Evolutionary conservation across 805 yeast species (phyloP), one percentile per base, ranked within the genome.

Genomic region (Vanderwaltozyma tropicalis): DNA sequence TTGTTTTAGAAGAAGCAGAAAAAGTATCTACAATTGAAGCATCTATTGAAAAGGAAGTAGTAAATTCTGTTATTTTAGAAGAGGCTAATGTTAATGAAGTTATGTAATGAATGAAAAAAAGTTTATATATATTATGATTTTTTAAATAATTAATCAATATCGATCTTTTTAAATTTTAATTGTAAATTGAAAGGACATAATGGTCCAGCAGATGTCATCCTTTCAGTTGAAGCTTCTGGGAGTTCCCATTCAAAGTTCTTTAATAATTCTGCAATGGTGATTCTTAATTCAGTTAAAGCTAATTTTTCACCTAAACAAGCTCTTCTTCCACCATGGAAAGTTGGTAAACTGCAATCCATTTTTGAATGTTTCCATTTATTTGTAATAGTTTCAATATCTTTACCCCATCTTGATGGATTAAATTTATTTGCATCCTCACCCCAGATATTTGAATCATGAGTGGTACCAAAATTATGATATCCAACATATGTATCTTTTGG

Each of bases 251-350:
- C 51, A 43, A 59, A 75, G 2, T 53, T 47, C 20, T 43, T 50
- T 12, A 74, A 38, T 11, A 74, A 46, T 28, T 57, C 59, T 6
- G 54, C 49, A 4, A 73, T 35, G 9, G 69, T 60, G 11, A 63
- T 50, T 41, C 68, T 66, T 20, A 66, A 53, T 46, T 73, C 74
- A 28, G 55, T 52, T 8, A 75, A 52, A 1, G 79, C 80, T 50
- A 72, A 65, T 44, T 71, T 69, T 45, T 76, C 80, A 5, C 81
- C 81, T 15, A 76, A 51, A 50, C 81, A 76, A 0, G 79, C 78
- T 32, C 81, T 55, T 44, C 62, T 69, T 9, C 80, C 68, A 6
- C 81, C 81, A 50, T 75, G 80, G 43, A 75, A 75, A 0, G 78
- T 67, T 3, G 75, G 68, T 14, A 75, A 49, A 8, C 60, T 62